Evolutionary conservation across 176 grass and related monocot genomes (phyloP), one percentile per base, ranked within the genome.

Genomic region (Musa schizocarpa): DNA sequence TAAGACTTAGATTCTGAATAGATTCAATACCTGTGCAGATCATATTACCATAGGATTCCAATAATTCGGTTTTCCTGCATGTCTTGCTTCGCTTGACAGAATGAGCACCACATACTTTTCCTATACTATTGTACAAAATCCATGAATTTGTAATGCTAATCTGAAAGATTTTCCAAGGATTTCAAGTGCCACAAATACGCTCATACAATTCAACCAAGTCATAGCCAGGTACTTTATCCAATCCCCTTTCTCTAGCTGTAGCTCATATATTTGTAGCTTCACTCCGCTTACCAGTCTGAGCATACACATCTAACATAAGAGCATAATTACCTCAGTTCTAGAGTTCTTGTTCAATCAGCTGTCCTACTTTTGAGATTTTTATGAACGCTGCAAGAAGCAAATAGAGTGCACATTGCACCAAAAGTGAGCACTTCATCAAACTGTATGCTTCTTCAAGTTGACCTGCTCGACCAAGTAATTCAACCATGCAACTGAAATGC

Each of bases 401-500:
- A 85, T 51, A 91, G 77, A 83, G 85, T 73, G 73, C 74, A 81
- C 68, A 83, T 63, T 50, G 72, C 78, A 71, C 11, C 77, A 87
- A 78, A 9, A 65, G 56, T 59, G 80, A 81, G 49, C 52, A 65
- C 43, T 91, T 87, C 82, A 85, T 48, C 57, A 91, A 74, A 9
- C 66, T 54, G 73, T 85, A 87, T 75, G 68, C 85, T 71, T 87
- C 82, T 75, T 91, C 77, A 2, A 91, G 81, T 50, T 79, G 77
- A 21, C 89, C 89, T 11, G 85, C 82, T 54, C 85, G 77, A 53
- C 89, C 75, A 62, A 90, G 54, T 54, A 91, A 83, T 49, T 91
- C 85, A 69, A 85, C 76, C 17, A 91, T 85, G 69, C 89, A 91
- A 81, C 85, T 71, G 61, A 80, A 84, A 26, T 91, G 89, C 65